Evolutionary conservation across 1,284 basidiomycete genomes (phyloP).

Genomic region (Pholiota adiposa): DNA sequence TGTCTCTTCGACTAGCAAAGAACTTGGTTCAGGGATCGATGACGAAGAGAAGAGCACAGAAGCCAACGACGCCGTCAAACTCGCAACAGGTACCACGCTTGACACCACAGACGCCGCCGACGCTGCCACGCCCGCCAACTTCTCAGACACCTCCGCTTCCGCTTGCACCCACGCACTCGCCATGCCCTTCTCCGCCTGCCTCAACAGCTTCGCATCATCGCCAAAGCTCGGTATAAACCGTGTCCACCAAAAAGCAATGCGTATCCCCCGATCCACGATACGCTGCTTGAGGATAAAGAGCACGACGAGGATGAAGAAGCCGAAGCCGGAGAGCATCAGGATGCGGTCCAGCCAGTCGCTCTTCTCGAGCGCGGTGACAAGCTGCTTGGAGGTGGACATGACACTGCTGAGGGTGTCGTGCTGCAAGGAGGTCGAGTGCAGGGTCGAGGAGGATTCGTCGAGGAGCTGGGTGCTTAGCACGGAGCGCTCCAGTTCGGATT

Average conservation of each 20-base stretch:
- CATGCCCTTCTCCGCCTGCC: slow-evolving; percentile 23
- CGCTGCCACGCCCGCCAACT: slow-evolving; percentile 11
- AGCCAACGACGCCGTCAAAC: slow-evolving; percentile 8
- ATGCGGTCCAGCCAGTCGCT: slow-evolving; percentile 92
- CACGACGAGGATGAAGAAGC: slow-evolving; percentile 85
- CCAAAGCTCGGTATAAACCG: slow-evolving; percentile 61
- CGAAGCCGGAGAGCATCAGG: slow-evolving; percentile 76
- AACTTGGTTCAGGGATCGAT: neutral
- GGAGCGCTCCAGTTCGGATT: slow-evolving; percentile 87
- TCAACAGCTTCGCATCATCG: slow-evolving; percentile 33
- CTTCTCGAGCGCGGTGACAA: slow-evolving; percentile 85
- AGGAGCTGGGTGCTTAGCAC: slow-evolving; percentile 86
- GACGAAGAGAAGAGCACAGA: neutral
- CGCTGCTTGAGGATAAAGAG: slow-evolving; percentile 88
- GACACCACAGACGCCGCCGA: slow-evolving; percentile 14
- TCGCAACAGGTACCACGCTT: slow-evolving; percentile 11
- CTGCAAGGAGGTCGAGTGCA: slow-evolving; percentile 75
- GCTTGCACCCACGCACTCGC: slow-evolving; percentile 15
- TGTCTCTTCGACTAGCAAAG: neutral
- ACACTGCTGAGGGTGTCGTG: slow-evolving; percentile 80
- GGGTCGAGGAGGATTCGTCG: slow-evolving; percentile 79
- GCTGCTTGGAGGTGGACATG: slow-evolving; percentile 78
- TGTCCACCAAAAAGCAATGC: slow-evolving; percentile 82
- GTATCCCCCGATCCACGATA: slow-evolving; percentile 73
- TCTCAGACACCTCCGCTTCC: slow-evolving; percentile 22